Evolutionary conservation across 208 protist genomes (phyloP).

Genomic region (Polymyxa betae): DNA sequence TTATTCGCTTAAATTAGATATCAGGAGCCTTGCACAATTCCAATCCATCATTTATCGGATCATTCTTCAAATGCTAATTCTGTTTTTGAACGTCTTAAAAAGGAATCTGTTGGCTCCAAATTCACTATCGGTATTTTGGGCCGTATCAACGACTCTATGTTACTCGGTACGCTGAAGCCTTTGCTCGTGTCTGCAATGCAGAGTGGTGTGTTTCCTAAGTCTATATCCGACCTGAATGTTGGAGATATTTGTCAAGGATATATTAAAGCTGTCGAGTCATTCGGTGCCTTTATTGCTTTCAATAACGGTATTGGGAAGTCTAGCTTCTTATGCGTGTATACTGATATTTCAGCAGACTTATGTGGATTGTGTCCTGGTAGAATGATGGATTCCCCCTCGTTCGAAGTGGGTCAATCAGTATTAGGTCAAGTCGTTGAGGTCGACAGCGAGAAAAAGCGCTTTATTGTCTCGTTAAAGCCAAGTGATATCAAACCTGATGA

Average conservation of each 20-base stretch:
- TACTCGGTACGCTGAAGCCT: neutral
- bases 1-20: too few relatives aligned
- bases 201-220: neutral
- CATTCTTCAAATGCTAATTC: neutral
- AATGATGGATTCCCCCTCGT: too few relatives aligned
- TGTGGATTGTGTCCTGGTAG: too few relatives aligned
- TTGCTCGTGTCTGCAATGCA: neutral
- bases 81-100: neutral
- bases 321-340: too few relatives aligned
- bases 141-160: neutral
- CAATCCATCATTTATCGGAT: neutral
- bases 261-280: neutral
- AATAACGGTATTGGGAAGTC: too few relatives aligned
- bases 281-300: conserved; percentile 33
- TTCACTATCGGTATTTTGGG: neutral
- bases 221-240: neutral
- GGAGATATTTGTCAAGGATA: neutral
- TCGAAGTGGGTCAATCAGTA: conserved; percentile 17
- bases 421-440: conserved; percentile 2
- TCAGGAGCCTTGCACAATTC: neutral
- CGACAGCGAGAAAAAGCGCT: neutral
- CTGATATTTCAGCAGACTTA: too few relatives aligned
- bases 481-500: neutral
- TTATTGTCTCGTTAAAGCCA: conserved; percentile 13
- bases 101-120: neutral